Evolutionary conservation across 2,329 filamentous ascomycete species (phyloP).

Genomic region (Ophiobolus disseminans): DNA sequence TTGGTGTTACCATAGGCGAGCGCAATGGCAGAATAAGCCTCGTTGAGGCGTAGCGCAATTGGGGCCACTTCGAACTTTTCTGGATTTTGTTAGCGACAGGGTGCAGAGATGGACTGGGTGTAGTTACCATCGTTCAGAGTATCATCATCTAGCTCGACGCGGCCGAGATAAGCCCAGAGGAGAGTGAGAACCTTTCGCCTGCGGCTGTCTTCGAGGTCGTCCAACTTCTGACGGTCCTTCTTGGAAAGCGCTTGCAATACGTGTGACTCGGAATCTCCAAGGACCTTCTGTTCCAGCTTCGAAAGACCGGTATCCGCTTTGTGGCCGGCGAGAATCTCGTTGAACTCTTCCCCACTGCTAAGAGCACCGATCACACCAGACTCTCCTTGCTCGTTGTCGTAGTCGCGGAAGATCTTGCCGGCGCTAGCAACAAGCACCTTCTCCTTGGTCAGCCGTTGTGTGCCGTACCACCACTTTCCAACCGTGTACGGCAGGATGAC

Average conservation of each 20-base stretch:
- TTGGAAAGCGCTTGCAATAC: constrained; percentile 67
- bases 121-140: constrained; percentile 69
- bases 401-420: constrained; percentile 92
- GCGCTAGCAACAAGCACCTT: constrained; percentile 91
- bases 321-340: constrained; percentile 75
- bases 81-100: constrained; percentile 28
- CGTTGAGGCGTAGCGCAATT: constrained; percentile 82
- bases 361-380: constrained; percentile 81
- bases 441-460: constrained; percentile 90
- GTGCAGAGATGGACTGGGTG: neutral
- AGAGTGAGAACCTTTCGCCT: constrained; percentile 87
- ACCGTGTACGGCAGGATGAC: constrained; percentile 92
- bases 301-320: constrained; percentile 81
- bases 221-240: constrained; percentile 78
- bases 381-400: constrained; percentile 81
- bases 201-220: constrained; percentile 78
- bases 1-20: constrained; percentile 85
- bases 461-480: constrained; percentile 98
- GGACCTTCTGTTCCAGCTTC: constrained; percentile 81
- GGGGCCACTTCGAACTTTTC: constrained; percentile 90
- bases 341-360: constrained; percentile 86
- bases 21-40: constrained; percentile 84
- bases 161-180: constrained; percentile 93
- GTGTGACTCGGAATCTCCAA: constrained; percentile 63
- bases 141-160: constrained; percentile 81